Base-by-base conservation (phyloP, 345 rosid genomes). In the Arabidopsis arenosa region DNA sequence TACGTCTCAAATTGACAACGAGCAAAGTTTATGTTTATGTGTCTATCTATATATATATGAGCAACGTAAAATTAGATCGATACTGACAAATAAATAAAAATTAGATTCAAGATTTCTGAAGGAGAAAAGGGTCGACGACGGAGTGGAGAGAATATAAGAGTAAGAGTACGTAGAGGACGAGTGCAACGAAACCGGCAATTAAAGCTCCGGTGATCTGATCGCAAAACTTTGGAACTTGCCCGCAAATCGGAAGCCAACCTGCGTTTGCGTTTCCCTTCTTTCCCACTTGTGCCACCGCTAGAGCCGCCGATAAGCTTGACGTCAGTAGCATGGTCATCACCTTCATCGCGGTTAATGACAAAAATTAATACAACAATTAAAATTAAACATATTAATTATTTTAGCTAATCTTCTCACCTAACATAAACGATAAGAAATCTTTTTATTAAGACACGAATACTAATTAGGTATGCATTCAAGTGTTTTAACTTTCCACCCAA, bases 231-330 rank as follows among this genome's bases (percentile, higher is more conserved):
- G 85, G 80, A 55, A 91, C 87, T 80, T 86, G 94, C 41, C 84
- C 84, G 49, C 97, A 93, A 44, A 90, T 83, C 0, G 95, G 97
- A 40, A 83, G 82, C 97, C 98, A 92, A 9, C 95, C 96, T 28
- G 95, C 89, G 9, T 53, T 71, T 13, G 93, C 76, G 74, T 85
- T 87, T 52, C 97, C 93, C 73, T 82, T 85, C 81, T 87, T 90
- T 2, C 97, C 94, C 23, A 92, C 92, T 63, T 81, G 80, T 60
- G 89, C 95, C 18, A 92, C 80, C 5, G 96, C 95, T 85, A 93
- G 13, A 3, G 97, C 95, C 0, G 95, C 92, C 48, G 98, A 86
- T 4, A 85, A 41, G 79, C 96, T 87, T 13, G 96, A 90, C 9
- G 80, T 76, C 5, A 90, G 76, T 40, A 92, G 56, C 84, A 86